Evolutionary conservation across 108 stramenopile species (phyloP).

Genomic region (Pinguiococcus pyrenoidosus): DNA sequence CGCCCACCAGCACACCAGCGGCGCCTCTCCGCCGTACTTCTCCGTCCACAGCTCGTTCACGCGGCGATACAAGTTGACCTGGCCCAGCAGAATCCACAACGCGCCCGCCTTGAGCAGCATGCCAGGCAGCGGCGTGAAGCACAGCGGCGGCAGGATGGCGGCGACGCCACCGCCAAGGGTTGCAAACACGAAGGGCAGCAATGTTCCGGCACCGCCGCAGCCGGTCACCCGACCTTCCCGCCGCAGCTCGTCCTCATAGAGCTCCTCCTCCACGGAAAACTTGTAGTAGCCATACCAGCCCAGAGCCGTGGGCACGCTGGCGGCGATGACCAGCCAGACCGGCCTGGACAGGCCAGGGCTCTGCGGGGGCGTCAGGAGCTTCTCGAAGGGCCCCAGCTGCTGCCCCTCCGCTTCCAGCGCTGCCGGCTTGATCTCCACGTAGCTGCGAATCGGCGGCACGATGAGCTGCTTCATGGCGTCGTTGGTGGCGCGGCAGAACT

Average conservation of each 20-base stretch:
- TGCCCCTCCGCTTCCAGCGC: too few species aligned
- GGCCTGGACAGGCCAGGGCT: constrained; percentile 48
- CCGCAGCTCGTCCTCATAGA: constrained; percentile 47
- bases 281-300: constrained; percentile 60
- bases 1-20: constrained; percentile 54
- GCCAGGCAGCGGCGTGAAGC: constrained; percentile 30
- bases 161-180: constrained; percentile 45
- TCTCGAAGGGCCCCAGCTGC: constrained; percentile 30
- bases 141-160: too few species aligned
- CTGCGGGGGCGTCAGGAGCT: constrained; percentile 45
- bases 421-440: constrained; percentile 40
- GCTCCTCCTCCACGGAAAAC: constrained; percentile 52
- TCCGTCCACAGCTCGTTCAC: constrained; percentile 55
- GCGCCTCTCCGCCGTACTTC: constrained; percentile 19
- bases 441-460: constrained; percentile 36
- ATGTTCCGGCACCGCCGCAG: constrained; percentile 51
- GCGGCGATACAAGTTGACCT: constrained; percentile 50
- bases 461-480: constrained; percentile 45
- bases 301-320: constrained; percentile 43
- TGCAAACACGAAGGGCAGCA: constrained; percentile 49
- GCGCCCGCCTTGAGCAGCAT: constrained; percentile 26
- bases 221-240: constrained; percentile 33
- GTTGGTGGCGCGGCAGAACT: constrained; percentile 49
- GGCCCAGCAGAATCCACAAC: constrained; percentile 43
- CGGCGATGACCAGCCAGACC: constrained; percentile 50